Evolutionary conservation across 441 rosid genomes (phyloP), one percentile per base, ranked within the genome.

Genomic region (Croton setiger): DNA sequence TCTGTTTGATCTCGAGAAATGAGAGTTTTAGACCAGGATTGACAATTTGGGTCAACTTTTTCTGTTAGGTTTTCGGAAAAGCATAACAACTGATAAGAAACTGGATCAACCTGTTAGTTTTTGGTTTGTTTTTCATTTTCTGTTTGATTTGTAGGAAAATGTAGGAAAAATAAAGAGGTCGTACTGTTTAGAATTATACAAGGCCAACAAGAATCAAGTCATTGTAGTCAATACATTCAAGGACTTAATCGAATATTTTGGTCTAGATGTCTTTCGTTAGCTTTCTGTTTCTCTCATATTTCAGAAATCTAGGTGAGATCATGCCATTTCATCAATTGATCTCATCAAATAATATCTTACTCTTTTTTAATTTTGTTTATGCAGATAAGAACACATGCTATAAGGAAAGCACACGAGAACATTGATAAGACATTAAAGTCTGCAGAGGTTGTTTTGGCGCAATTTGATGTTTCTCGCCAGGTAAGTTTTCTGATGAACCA

Each of bases 401-500:
- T 95, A 75, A 82, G 98, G 79, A 92, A 89, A 83, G 99, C 97
- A 77, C 97, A 92, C 60, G 99, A 89, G 88, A 95, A 95, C 72
- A 92, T 95, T 37, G 99, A 95, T 76, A 87, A 72, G 81, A 87
- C 99, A 74, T 80, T 92, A 68, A 95, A 95, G 76, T 72, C 96
- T 70, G 98, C 99, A 12, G 97, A 95, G 80, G 85, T 86, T 78
- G 67, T 92, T 67, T 68, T 92, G 83, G 75, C 84, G 41, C 98
- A 90, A 63, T 95, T 95, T 60, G 97, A 95, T 76, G 78, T 85
- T 44, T 88, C 83, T 62, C 90, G 80, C 57, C 91, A 95, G 99
- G 99, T 95, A 80, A 43, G 87, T 70, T 72, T 72, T 15, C 31
- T 12, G 5, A 8, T 36, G 31, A 48, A 21, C 60, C 35, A 3